phyloP scores from a whole-genome alignment of 805 yeast species.

The Tetrapisispora iriomotensis region DNA sequence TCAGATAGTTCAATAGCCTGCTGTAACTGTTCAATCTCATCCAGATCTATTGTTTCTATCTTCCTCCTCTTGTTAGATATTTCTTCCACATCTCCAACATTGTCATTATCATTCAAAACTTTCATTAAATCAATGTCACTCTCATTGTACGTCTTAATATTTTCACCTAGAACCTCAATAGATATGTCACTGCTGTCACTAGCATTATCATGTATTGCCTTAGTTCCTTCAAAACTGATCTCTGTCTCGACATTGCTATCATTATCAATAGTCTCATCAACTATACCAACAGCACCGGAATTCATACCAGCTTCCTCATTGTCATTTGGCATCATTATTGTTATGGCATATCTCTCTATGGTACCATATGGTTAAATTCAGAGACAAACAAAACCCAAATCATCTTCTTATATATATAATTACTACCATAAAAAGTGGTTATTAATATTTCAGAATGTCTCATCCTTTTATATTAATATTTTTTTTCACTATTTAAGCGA shows the following conservation, averaged over 20 bases:
- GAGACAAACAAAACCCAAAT: too few relatives aligned
- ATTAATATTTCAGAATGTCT: too few relatives aligned
- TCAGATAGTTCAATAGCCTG: conserved; percentile 35
- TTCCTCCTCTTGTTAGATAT: background rate
- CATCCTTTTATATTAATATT: too few relatives aligned
- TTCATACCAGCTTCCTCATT: background rate
- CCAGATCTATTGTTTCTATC: conserved; percentile 3
- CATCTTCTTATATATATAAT: too few relatives aligned
- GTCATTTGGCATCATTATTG: too few relatives aligned
- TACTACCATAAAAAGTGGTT: too few relatives aligned
- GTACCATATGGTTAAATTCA: too few relatives aligned
- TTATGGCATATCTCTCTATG: too few relatives aligned
- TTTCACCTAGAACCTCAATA: background rate
- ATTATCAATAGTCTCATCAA: too few relatives aligned
- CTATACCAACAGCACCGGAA: too few relatives aligned
- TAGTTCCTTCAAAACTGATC: background rate
- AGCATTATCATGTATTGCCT: background rate
- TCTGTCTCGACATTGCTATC: too few relatives aligned
- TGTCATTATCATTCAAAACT: background rate
- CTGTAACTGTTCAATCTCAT: conserved; percentile 22
- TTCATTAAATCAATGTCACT: background rate
- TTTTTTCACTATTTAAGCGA: too few relatives aligned
- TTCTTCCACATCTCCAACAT: background rate
- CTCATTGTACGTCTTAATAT: background rate
- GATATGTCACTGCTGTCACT: background rate